These are phyloP conservation scores for Viridothelium virens DNA, from an alignment of 495 filamentous ascomycete species.

Conservation along the genomic window DNA sequence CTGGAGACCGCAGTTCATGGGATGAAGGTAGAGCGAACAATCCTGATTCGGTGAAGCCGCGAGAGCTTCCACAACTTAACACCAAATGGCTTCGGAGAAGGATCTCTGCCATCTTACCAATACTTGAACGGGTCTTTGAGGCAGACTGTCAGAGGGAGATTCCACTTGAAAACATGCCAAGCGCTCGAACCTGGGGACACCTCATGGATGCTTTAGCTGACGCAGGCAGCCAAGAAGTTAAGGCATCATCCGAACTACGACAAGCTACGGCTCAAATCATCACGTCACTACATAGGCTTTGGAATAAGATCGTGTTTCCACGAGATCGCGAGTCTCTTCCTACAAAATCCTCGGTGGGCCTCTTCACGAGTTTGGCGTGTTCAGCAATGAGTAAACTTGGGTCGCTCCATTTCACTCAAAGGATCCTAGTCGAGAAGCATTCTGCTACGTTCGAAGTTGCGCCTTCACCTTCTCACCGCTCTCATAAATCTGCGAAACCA, in stretches of 20 bases:
- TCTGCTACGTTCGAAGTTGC: constrained; percentile 28
- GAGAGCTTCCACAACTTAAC: constrained; percentile 72
- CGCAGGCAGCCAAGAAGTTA: constrained; percentile 83
- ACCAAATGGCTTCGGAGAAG: constrained; percentile 80
- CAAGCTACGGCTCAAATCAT: constrained; percentile 66
- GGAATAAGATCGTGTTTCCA: constrained; percentile 39
- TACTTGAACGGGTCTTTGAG: constrained; percentile 57
- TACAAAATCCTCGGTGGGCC: neutral
- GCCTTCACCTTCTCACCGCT: constrained; percentile 29
- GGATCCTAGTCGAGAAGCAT: constrained; percentile 41
- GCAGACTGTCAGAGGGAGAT: constrained; percentile 46
- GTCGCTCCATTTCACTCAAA: constrained; percentile 69
- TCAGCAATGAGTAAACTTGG: constrained; percentile 61
- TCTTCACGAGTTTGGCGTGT: constrained; percentile 31
- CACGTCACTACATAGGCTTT: constrained; percentile 57
- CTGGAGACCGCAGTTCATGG: constrained; percentile 60
- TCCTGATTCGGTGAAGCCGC: constrained; percentile 45
- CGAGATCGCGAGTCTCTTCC: neutral
- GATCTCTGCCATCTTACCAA: constrained; percentile 49
- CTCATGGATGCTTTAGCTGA: constrained; percentile 62
- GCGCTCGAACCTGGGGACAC: constrained; percentile 57
- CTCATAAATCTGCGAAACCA: constrained; percentile 26
- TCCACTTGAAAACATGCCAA: constrained; percentile 37
- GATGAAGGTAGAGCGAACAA: constrained; percentile 60
- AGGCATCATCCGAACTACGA: constrained; percentile 73